Conservation (phyloP, 2,329 filamentous ascomycete species). For the Sphaceloma murrayae region DNA sequence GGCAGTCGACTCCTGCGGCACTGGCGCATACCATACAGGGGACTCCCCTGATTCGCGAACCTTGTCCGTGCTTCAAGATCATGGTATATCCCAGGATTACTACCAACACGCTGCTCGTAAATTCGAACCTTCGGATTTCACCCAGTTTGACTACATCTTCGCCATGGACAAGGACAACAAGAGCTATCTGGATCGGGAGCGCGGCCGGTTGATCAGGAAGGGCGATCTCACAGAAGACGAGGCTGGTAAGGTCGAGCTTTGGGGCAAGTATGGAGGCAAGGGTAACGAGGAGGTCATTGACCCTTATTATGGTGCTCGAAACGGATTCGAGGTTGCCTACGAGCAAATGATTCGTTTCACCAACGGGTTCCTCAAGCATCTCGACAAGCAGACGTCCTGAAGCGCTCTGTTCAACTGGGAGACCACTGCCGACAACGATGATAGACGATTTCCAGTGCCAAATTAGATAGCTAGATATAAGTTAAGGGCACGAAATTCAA, state of each 20-base stretch:
- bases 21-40: constrained; percentile 74
- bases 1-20: constrained; percentile 79
- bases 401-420: background rate
- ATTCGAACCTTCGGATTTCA: constrained; percentile 62
- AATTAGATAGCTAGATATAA: too few species aligned
- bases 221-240: constrained; percentile 33
- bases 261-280: constrained; percentile 67
- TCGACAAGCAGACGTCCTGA: constrained; percentile 29
- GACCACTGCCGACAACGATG: too few species aligned
- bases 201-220: constrained; percentile 42
- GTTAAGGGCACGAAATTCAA: too few species aligned
- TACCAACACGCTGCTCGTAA: constrained; percentile 72
- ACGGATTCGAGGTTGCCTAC: constrained; percentile 79
- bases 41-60: constrained; percentile 73
- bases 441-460: too few species aligned
- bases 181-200: constrained; percentile 54
- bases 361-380: constrained; percentile 61
- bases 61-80: constrained; percentile 61
- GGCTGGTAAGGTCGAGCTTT: constrained; percentile 48
- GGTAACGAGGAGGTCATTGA: constrained; percentile 63
- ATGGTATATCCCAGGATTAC: constrained; percentile 56
- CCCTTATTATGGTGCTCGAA: constrained; percentile 81
- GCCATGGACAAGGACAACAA: constrained; percentile 88
- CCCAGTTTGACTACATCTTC: constrained; percentile 82
- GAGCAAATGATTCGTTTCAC: constrained; percentile 73